phyloP scores from a whole-genome alignment of 192 early-diverging fungal species.

The Pecoramyces ruminantium region DNA sequence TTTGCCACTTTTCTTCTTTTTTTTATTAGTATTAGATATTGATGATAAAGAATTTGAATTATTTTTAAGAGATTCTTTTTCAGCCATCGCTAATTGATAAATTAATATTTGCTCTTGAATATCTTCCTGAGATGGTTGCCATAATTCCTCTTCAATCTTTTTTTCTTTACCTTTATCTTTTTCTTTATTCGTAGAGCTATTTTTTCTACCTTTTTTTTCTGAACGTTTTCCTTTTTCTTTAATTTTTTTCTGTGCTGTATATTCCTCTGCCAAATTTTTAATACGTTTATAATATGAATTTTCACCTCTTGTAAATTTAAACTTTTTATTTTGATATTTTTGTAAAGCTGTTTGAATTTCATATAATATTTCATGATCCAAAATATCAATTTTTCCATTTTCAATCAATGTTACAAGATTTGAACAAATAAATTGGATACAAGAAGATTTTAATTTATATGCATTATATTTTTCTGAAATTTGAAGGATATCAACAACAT shows the following conservation, averaged over 20 bases:
- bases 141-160: not conserved
- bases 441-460: not conserved
- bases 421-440: not conserved
- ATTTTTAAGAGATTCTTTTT: not conserved
- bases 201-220: not conserved
- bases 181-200: not conserved
- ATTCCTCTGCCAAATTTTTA: not conserved
- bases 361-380: not conserved
- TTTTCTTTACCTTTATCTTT: not conserved
- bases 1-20: not conserved
- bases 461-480: not conserved
- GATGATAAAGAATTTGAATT: not conserved
- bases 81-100: not conserved
- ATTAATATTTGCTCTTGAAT: not conserved
- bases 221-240: not conserved
- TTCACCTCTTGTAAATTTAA: not conserved
- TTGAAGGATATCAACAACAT: not conserved
- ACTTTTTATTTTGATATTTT: not conserved
- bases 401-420: not conserved
- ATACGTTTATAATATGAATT: not conserved
- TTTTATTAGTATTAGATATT: not conserved
- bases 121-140: not conserved
- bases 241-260: not conserved
- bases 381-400: not conserved
- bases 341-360: not conserved